Evolutionary conservation across 306 rosid species (phyloP).

Genomic region (Rosa rugosa): DNA sequence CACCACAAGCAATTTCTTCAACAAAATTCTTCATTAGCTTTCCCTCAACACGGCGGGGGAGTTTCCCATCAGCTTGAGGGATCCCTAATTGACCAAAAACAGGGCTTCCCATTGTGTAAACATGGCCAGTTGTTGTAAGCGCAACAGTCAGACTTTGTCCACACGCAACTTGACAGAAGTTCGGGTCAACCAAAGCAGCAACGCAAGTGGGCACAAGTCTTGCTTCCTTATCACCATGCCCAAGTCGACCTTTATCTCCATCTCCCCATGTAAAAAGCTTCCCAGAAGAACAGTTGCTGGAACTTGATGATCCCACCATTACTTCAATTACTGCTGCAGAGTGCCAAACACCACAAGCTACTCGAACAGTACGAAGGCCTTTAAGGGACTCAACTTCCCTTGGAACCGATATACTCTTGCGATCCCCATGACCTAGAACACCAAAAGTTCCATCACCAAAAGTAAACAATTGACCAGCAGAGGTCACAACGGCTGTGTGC

Average conservation of each 20-base stretch:
- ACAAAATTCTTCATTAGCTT: constrained; percentile 71
- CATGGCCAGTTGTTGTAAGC: constrained; percentile 79
- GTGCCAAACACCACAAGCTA: constrained; percentile 99
- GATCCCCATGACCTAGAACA: constrained; percentile 91
- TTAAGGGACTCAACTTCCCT: constrained; percentile 96
- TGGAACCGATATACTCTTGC: constrained; percentile 70
- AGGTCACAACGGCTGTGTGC: constrained; percentile 97
- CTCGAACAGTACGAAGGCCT: constrained; percentile 92
- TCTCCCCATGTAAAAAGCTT: constrained; percentile 99
- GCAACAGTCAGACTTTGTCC: constrained; percentile 93
- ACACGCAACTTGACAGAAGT: constrained; percentile 88
- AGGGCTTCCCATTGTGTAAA: constrained; percentile 92
- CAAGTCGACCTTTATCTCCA: constrained; percentile 98
- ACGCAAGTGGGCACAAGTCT: constrained; percentile 95
- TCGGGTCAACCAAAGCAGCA: constrained; percentile 77
- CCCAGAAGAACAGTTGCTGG: constrained; percentile 83
- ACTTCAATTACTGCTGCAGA: constrained; percentile 98
- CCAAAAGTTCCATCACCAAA: constrained; percentile 99
- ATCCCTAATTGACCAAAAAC: constrained; percentile 91
- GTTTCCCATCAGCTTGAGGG: constrained; percentile 81
- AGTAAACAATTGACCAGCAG: constrained; percentile 90
- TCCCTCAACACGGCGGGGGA: constrained; percentile 75
- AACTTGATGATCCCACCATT: constrained; percentile 80
- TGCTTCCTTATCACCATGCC: constrained; percentile 91
- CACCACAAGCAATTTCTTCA: constrained; percentile 98